A percentile compares a stretch with the other conserved stretches of the same genome.
phyloP scores from a whole-genome alignment of 1,284 basidiomycete species.

The Paramarasmius palmivorus region DNA sequence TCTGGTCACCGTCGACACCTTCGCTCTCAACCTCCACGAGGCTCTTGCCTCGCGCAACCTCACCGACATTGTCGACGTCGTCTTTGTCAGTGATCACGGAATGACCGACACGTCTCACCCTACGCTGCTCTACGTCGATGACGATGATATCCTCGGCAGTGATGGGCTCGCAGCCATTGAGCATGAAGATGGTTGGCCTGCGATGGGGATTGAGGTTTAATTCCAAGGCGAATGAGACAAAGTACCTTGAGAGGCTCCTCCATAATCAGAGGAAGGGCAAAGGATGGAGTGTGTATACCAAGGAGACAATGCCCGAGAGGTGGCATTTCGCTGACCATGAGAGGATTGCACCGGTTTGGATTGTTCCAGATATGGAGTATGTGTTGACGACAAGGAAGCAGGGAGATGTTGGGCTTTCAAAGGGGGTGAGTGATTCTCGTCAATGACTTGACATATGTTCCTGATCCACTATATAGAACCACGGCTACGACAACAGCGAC shows the following conservation, averaged over 20 bases:
- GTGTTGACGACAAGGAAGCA: constrained; percentile 61
- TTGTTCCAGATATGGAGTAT: constrained; percentile 81
- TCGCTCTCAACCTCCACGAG: constrained; percentile 68
- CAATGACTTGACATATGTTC: background rate
- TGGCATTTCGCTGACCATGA: constrained; percentile 75
- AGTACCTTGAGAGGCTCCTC: constrained; percentile 56
- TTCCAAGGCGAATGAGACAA: constrained; percentile 51
- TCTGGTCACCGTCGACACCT: constrained; percentile 70
- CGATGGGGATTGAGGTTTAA: constrained; percentile 81
- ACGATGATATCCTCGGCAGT: constrained; percentile 79
- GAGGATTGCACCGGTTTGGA: constrained; percentile 86
- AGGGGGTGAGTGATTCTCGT: constrained; percentile 60
- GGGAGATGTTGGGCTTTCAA: constrained; percentile 66
- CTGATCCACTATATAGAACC: constrained; percentile 49
- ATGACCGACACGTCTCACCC: constrained; percentile 86
- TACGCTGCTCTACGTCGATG: constrained; percentile 79
- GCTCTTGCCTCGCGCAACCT: constrained; percentile 74
- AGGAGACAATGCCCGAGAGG: constrained; percentile 77
- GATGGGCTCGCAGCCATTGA: constrained; percentile 64
- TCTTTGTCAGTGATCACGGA: constrained; percentile 92
- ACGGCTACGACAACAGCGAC: constrained; percentile 82
- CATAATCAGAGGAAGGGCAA: constrained; percentile 45
- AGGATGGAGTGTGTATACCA: constrained; percentile 79
- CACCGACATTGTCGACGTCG: constrained; percentile 80
- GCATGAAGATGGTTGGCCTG: constrained; percentile 85